phyloP scores from a whole-genome alignment of 1,139 yeast species.

The Pichia sp. region DNA sequence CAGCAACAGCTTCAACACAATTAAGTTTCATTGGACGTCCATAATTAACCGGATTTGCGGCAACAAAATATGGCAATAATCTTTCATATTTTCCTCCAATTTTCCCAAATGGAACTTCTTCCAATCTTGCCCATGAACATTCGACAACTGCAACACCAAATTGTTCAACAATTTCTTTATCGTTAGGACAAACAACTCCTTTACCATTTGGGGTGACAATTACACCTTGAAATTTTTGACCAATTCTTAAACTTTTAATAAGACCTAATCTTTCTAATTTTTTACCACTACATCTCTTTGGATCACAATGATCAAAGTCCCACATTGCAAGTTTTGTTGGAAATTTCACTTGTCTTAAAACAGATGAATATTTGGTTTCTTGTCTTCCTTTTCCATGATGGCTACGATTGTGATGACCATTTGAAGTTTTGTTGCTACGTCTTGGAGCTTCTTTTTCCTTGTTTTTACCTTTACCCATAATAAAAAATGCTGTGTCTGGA shows the following conservation, averaged over 20 bases:
- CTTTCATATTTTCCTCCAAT: conserved; percentile 92
- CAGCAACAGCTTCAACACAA: conserved; percentile 97
- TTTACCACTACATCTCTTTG: conserved; percentile 95
- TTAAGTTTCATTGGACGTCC: conserved; percentile 95
- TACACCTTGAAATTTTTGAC: conserved; percentile 86
- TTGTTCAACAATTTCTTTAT: conserved; percentile 66
- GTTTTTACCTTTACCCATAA: conserved; percentile 65
- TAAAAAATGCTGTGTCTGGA: conserved; percentile 16
- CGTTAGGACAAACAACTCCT: conserved; percentile 87
- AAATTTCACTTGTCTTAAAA: conserved; percentile 33
- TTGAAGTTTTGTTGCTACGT: conserved; percentile 37
- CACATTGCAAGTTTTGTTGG: conserved; percentile 81
- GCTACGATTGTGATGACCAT: conserved; percentile 54
- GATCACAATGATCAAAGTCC: conserved; percentile 99
- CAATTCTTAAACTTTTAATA: conserved; percentile 71
- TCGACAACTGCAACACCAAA: conserved; percentile 95
- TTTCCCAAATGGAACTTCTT: conserved; percentile 87
- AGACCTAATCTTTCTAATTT: conserved; percentile 84
- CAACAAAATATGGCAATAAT: conserved; percentile 83
- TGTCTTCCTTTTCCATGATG: conserved; percentile 45
- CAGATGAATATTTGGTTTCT: conserved; percentile 31
- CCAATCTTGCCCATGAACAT: conserved; percentile 96
- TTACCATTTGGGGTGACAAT: conserved; percentile 94
- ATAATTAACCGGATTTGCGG: conserved; percentile 95
- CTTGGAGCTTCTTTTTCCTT: conserved; percentile 39